These are phyloP conservation scores for Trichosporon sp. DNA, from an alignment of 1,284 basidiomycete genomes.

Conservation along the genomic window DNA sequence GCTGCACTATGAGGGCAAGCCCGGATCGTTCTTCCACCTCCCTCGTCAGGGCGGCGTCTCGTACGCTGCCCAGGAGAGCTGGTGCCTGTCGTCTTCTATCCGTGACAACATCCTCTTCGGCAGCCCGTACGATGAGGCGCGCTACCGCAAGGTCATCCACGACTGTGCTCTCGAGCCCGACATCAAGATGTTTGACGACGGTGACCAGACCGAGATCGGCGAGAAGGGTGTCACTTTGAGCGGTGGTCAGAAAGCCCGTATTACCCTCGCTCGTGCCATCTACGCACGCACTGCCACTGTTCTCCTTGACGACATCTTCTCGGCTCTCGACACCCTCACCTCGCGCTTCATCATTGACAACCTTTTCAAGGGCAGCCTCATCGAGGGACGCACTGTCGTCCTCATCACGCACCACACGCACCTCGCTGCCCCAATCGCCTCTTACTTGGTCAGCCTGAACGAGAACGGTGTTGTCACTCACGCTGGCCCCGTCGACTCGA, in stretches of 20 bases:
- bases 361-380: constrained; percentile 69
- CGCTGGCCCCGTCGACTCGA: constrained; percentile 47
- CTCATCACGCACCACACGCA: constrained; percentile 75
- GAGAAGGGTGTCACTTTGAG: constrained; percentile 60
- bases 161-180: constrained; percentile 69
- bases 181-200: constrained; percentile 68
- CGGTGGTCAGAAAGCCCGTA: constrained; percentile 69
- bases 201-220: constrained; percentile 68
- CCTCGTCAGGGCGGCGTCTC: constrained; percentile 69
- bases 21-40: constrained; percentile 67
- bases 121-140: constrained; percentile 60
- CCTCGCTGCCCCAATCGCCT: constrained; percentile 66
- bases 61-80: constrained; percentile 75
- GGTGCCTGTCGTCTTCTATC: constrained; percentile 62
- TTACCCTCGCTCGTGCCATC: constrained; percentile 73
- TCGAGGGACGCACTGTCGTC: constrained; percentile 69
- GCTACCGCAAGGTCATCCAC: constrained; percentile 64
- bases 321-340: constrained; percentile 64
- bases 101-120: constrained; percentile 65
- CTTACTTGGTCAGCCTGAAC: constrained; percentile 65
- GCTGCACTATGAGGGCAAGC: constrained; percentile 58
- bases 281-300: constrained; percentile 67
- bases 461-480: constrained; percentile 59
- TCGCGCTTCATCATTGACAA: constrained; percentile 75
- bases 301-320: constrained; percentile 59